Percentiles rank a stretch among this genome's conserved stretches.
Evolutionary conservation across 2,329 filamentous ascomycete genomes (phyloP).

Genomic region (Huntiella decipiens): DNA sequence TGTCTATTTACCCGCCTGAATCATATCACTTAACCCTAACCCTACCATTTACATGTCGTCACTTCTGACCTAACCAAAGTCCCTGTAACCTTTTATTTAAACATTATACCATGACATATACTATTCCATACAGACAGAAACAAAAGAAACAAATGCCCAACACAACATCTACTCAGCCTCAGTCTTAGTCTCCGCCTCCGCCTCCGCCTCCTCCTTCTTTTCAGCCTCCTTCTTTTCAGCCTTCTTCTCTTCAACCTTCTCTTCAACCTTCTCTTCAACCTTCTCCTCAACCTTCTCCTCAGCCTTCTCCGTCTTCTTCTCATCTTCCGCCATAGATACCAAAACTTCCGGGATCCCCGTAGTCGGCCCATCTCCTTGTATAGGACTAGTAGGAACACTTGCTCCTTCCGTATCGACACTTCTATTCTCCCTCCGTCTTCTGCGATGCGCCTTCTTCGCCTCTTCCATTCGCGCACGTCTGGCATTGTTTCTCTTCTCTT

Average conservation of each 20-base stretch:
- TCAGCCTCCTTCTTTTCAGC: neutral
- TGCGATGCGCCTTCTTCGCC: conserved; percentile 43
- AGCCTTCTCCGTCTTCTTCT: neutral
- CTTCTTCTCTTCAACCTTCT: neutral
- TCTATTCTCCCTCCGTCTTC: conserved; percentile 46
- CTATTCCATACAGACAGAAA: too few relatives aligned
- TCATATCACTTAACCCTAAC: too few relatives aligned
- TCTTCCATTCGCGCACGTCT: conserved; percentile 61
- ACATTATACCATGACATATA: too few relatives aligned
- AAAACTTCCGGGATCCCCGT: conserved; percentile 3
- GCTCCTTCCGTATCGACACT: conserved; percentile 14
- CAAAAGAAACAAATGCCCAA: too few relatives aligned
- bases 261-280: neutral
- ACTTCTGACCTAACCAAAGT: too few relatives aligned
- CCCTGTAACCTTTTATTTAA: too few relatives aligned
- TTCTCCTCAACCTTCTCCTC: neutral
- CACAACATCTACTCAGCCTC: neutral
- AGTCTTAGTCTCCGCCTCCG: neutral
- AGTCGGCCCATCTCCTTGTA: conserved; percentile 12
- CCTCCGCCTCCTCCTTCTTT: neutral
- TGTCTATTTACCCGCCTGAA: too few relatives aligned
- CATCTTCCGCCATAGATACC: neutral
- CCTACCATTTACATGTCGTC: too few relatives aligned
- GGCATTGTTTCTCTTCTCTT: conserved; percentile 38
- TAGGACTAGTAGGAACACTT: conserved; percentile 12